phyloP scores from a whole-genome alignment of 75 land plant species.

The Selaginella tamariscina region DNA sequence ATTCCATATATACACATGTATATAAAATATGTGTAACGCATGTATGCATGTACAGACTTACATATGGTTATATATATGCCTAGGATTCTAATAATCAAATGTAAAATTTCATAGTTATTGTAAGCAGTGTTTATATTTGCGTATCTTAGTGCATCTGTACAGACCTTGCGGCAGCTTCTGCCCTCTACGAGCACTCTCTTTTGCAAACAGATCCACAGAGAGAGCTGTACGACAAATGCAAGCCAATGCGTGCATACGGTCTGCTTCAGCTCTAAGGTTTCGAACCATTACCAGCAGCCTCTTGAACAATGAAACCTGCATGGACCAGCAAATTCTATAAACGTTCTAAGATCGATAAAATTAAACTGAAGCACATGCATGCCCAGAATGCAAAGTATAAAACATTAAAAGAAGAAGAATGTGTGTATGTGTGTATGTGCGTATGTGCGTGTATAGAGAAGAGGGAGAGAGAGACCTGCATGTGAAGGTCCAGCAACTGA shows the following conservation, averaged over 20 bases:
- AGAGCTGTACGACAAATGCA: constrained; percentile 97
- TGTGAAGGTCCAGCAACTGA: constrained; percentile 75
- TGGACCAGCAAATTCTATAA: not conserved
- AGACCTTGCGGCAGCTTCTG: constrained; percentile 86
- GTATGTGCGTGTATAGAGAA: too few species aligned
- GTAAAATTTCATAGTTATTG: too few species aligned
- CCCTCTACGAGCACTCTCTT: constrained; percentile 89
- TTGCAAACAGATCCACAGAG: constrained; percentile 93
- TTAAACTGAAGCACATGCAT: not conserved
- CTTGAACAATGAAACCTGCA: constrained; percentile 82
- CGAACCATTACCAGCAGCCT: constrained; percentile 91
- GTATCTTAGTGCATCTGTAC: too few species aligned
- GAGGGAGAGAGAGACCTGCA: constrained; percentile 43
- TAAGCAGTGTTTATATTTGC: too few species aligned
- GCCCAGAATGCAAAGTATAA: not conserved
- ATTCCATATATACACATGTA: too few species aligned
- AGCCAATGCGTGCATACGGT: constrained; percentile 96
- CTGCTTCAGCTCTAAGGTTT: constrained; percentile 94
- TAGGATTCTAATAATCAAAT: too few species aligned
- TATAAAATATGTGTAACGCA: too few species aligned
- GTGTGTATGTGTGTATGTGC: too few species aligned
- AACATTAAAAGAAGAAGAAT: too few species aligned
- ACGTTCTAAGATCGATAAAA: not conserved
- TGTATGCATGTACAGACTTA: too few species aligned
- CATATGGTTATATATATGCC: too few species aligned